Evolutionary conservation across 176 grass and related monocot genomes (phyloP).

Genomic region (Saccharum spontaneum): DNA sequence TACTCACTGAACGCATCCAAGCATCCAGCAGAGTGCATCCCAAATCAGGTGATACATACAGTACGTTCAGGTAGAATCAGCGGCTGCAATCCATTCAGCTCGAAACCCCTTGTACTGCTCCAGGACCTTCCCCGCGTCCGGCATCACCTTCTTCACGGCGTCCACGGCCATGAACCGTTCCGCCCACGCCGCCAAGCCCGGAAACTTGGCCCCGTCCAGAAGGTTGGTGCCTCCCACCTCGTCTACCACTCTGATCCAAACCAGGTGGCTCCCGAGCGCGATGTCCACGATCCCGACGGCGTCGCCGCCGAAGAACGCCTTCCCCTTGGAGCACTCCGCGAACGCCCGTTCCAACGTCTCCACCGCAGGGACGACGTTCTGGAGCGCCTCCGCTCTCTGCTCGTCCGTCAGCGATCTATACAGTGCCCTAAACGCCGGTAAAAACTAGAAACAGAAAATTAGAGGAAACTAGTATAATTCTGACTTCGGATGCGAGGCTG

Average conservation of each 20-base stretch:
- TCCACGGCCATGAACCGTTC: conserved; percentile 43
- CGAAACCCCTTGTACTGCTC: conserved; percentile 36
- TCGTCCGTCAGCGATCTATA: conserved; percentile 35
- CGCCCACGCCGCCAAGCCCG: conserved; percentile 42
- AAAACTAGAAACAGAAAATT: conserved; percentile 21
- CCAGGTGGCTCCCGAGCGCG: conserved; percentile 39
- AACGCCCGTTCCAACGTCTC: conserved; percentile 48
- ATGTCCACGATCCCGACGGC: conserved; percentile 43
- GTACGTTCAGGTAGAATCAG: neutral
- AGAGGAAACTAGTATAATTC: no score
- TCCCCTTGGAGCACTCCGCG: conserved; percentile 27
- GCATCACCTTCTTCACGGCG: conserved; percentile 36
- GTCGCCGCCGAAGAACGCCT: conserved; percentile 48
- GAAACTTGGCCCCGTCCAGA: conserved; percentile 38
- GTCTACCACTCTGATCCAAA: conserved; percentile 41
- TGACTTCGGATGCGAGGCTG: no score
- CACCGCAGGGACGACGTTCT: conserved; percentile 19
- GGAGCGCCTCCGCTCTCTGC: conserved; percentile 30
- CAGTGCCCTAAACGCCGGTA: conserved; percentile 15
- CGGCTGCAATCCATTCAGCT: conserved; percentile 23
- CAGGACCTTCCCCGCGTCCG: conserved; percentile 9
- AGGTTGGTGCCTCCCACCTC: conserved; percentile 34
- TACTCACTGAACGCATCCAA: no score
- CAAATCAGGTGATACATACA: neutral
- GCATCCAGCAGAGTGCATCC: neutral